Evolutionary conservation across 2,329 filamentous ascomycete genomes (phyloP), one percentile per base, ranked within the genome.

Genomic region (Fusarium chuoi): DNA sequence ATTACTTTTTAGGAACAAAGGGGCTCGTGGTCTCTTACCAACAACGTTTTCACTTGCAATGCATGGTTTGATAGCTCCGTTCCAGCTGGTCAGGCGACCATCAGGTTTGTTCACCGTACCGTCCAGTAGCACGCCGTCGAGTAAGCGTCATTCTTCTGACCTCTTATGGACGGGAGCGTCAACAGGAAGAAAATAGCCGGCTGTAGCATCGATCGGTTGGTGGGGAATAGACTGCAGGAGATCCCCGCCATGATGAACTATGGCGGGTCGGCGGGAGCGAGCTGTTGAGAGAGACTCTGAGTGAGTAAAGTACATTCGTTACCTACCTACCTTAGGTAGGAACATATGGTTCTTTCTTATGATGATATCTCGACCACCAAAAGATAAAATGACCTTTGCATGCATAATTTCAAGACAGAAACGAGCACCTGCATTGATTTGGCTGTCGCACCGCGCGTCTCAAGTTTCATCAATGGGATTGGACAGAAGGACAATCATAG

Each of bases 61-160:
- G 51, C 67, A 71, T 52, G 67, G 45, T 65, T 69, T 61, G 38
- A 63, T 54, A 64, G 63, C 44, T 59, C 49, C 42, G 58, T 70
- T 62, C 59, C 55, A 51, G 71, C 61, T 70, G 70, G 73, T 75
- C 72, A 73, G 69, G 51, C 72, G 72, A 75, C 69, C 33, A 39
- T 58, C 68, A 48, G 45, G 46, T 52, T 65, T 66, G 41, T 45
- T 75, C 72, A 75, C 57, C 56, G 62, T 62, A 62, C 48, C 45
- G 48, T 60, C 76, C 77, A 79, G 77, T 79, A 70, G 58, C 52
- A 78, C 63, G 62, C 65, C 67, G 66, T 73, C 73, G 76, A 78
- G 77, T 78, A 78, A 78, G 77, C 77, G 77, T 78, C 77, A 78
- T 78, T 77, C 44, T 52, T 63, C 70, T 60, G 68, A 67, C 68